phyloP scores from a whole-genome alignment of 2,329 filamentous ascomycete genomes.

The Pyrenophora teres region DNA sequence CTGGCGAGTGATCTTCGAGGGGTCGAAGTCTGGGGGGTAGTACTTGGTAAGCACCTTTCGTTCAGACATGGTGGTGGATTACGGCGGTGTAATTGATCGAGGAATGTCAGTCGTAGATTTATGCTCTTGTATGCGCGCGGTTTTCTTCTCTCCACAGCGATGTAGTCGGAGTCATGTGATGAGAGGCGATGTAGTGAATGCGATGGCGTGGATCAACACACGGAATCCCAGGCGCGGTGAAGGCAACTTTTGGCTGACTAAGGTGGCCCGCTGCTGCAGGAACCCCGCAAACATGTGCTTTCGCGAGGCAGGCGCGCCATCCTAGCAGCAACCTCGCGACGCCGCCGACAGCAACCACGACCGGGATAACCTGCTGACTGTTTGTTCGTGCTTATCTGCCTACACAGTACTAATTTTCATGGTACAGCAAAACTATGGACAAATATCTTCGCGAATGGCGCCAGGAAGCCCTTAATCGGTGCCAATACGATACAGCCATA shows the following conservation, averaged over 20 bases:
- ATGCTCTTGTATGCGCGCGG: background rate
- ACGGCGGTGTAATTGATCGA: background rate
- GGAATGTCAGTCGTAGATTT: no score
- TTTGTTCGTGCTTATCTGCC: background rate
- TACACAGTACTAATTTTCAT: slow-evolving; percentile 2
- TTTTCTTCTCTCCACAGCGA: background rate
- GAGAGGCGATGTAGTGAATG: background rate
- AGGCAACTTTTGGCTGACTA: slow-evolving; percentile 23
- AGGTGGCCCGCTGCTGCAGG: slow-evolving; percentile 12
- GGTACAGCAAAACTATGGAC: slow-evolving; percentile 68
- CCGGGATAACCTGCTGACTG: background rate
- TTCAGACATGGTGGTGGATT: slow-evolving; percentile 71
- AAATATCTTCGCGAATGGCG: slow-evolving; percentile 91
- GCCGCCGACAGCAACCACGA: slow-evolving; percentile 2
- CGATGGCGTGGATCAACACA: background rate
- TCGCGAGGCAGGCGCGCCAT: slow-evolving; percentile 26
- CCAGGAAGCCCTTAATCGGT: slow-evolving; percentile 92
- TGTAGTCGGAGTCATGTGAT: background rate
- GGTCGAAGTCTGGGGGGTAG: slow-evolving; percentile 85
- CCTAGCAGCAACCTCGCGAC: slow-evolving; percentile 6
- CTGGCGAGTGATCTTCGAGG: slow-evolving; percentile 72
- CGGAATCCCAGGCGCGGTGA: background rate
- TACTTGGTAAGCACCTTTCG: slow-evolving; percentile 75
- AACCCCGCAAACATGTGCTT: slow-evolving; percentile 27
- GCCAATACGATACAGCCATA: slow-evolving; percentile 94